Evolutionary conservation across 306 rosid genomes (phyloP).

Genomic region (Alnus rubra): DNA sequence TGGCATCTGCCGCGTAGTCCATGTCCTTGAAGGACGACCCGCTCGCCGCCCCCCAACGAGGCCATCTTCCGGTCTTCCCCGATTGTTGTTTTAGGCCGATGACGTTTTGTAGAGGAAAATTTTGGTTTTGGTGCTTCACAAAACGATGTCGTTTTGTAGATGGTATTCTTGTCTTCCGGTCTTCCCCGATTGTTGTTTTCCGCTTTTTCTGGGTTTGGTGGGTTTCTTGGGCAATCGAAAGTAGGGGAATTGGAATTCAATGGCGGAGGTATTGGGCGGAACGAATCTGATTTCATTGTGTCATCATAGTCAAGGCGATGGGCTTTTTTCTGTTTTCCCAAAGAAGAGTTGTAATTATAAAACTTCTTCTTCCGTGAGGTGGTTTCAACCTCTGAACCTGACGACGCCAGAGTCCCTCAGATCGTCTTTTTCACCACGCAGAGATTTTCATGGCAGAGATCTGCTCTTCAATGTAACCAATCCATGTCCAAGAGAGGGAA

Average conservation of each 20-base stretch:
- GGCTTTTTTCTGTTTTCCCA: conserved; percentile 32
- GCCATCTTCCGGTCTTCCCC: no score
- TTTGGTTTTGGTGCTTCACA: background rate
- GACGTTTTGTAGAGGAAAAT: no score
- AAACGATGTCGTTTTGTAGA: no score
- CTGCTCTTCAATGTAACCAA: conserved; percentile 32
- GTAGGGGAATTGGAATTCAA: conserved; percentile 19
- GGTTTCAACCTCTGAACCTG: conserved; percentile 42
- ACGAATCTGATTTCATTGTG: conserved; percentile 47
- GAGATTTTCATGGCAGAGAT: conserved; percentile 44
- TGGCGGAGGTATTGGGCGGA: conserved; percentile 60
- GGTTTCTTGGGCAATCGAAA: background rate
- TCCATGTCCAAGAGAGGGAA: conserved; percentile 24
- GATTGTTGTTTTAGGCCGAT: no score
- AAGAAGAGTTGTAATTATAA: conserved; percentile 33
- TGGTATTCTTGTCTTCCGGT: no score
- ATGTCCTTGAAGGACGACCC: no score
- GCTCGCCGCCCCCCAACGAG: no score
- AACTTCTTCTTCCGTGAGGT: conserved; percentile 21
- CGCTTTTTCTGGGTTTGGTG: background rate
- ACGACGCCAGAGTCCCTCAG: conserved; percentile 40
- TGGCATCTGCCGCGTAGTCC: no score
- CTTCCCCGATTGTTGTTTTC: no score
- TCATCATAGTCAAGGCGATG: conserved; percentile 19
- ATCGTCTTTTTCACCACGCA: conserved; percentile 25